Base-by-base conservation (phyloP, 352 stramenopile species). In the Pseudoperonospora humuli region DNA sequence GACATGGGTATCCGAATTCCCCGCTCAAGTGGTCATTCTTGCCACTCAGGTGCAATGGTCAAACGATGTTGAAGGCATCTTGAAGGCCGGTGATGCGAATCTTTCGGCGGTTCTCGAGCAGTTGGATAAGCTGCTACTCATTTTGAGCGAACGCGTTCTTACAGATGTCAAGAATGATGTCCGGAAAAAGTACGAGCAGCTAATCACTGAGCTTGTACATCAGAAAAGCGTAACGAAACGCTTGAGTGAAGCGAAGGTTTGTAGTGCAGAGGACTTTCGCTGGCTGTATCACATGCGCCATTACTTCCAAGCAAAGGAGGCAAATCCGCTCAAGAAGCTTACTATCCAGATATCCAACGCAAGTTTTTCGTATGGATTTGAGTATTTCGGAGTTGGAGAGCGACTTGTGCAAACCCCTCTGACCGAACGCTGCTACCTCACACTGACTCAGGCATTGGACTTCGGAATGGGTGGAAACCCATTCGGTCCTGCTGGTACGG, bases 181-280 rank as follows among this genome's bases (percentile, higher is more conserved):
- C 11, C 81, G 95, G 11, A 97, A 97, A 67, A 99, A 99, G 66
- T 99, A 98, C 59, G 97, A 99, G 48, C 97, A 99, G 64, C 78
- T 99, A 8, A 99, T 99, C 60, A 99, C 97, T 8, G 97, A 99
- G 63, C 79, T 99, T n/a, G 97, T 99, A 14, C 96, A 99, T 53
- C 95, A 99, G 53, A 95, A 98, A 46, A 98, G 98, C 64, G 95
- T 98, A 18, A 98, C 84, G 13, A 88, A 93, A 44, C 86, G 78
- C 19, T 84, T 98, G 47, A 86, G 84, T 18, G 73, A 96, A 48
- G 69, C 77, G 7, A 74, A 72, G 10, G 86, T 97, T 4, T 76
- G 53, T 10, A 84, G 72, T 48, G 61, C 71, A 5, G 83, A 89
- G 5, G 94, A 99, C 53, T 99, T 99, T 66, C 75, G 91, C 4